Evolutionary conservation across 2,329 filamentous ascomycete genomes (phyloP), one percentile per base, ranked within the genome.

Genomic region (Decorospora gaudefroyi): DNA sequence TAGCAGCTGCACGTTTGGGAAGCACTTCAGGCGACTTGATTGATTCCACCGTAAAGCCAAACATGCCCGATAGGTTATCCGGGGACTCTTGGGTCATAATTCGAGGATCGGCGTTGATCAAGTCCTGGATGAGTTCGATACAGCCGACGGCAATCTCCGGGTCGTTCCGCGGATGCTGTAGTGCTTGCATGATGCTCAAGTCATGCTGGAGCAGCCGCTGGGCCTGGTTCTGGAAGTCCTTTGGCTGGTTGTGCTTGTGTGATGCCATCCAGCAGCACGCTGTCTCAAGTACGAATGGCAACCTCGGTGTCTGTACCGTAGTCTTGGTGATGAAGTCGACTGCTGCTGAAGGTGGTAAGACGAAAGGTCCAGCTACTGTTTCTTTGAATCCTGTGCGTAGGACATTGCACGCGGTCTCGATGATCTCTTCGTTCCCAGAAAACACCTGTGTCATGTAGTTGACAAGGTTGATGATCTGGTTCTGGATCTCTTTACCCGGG

Each of bases 341-440:
- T n/a, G 88, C 81, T 51, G 83, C 76, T 0, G 78, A 72, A 0
- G 86, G 77, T 2, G 85, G 79, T 48, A 95, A 82, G 6, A 91
- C 87, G 57, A 93, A 92, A 1, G 88, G 86, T 0, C 88, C 88
- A 3, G 86, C 81, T 17, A 83, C 80, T 0, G 77, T 79, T 67
- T 95, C 89, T 1, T 84, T 84, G 60, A 91, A 91, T 0, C 89
- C 89, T 13, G 83, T 80, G 27, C 84, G 82, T 35, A 92, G 76
- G 33, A 91, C 81, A 44, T 77, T 78, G 69, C 88, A 93, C 22
- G 85, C 82, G 3, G 82, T 77, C 59, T 91, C 87, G 15, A 86
- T 78, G 8, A 89, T 79, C 54, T 91, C 88, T 15, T 82, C 79
- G 44, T 80, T 83, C 2, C 69, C 71, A 3, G 75, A 77, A 31